Conservation (phyloP, 2,329 filamentous ascomycete genomes). For the Cladobotryum protrusum region DNA sequence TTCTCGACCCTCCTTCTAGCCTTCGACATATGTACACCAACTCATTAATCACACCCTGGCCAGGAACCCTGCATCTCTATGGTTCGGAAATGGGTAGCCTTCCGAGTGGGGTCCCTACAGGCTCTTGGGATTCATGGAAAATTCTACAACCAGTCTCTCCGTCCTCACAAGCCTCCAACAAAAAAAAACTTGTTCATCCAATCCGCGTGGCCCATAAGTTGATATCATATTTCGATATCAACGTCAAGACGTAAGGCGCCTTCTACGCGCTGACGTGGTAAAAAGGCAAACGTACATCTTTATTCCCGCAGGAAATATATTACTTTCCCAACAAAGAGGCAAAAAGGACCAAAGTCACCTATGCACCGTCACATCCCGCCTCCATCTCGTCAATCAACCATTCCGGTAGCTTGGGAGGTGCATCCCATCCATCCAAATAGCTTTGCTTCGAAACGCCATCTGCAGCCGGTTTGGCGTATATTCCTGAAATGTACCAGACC, state of each 20-base stretch:
- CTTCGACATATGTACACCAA: too few species aligned
- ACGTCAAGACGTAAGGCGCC: too few species aligned
- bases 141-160: slow-evolving; percentile 7
- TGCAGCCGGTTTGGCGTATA: slow-evolving; percentile 45
- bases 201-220: too few species aligned
- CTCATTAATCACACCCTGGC: too few species aligned
- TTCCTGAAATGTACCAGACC: slow-evolving; percentile 62
- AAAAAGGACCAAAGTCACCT: too few species aligned
- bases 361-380: slow-evolving; percentile 11
- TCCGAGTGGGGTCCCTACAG: slow-evolving; percentile 4
- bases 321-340: too few species aligned
- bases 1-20: too few species aligned
- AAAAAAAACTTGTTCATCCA: neutral
- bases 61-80: too few species aligned
- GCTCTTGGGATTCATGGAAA: slow-evolving; percentile 21
- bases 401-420: slow-evolving; percentile 48
- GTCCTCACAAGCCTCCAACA: slow-evolving; percentile 11
- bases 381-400: slow-evolving; percentile 54
- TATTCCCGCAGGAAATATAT: too few species aligned
- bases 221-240: too few species aligned
- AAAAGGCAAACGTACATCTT: too few species aligned
- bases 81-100: neutral
- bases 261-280: too few species aligned
- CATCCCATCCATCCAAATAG: slow-evolving; percentile 57
- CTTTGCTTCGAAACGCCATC: slow-evolving; percentile 43